phyloP scores from a whole-genome alignment of 2,329 filamentous ascomycete genomes.

The Colletotrichum horii region DNA sequence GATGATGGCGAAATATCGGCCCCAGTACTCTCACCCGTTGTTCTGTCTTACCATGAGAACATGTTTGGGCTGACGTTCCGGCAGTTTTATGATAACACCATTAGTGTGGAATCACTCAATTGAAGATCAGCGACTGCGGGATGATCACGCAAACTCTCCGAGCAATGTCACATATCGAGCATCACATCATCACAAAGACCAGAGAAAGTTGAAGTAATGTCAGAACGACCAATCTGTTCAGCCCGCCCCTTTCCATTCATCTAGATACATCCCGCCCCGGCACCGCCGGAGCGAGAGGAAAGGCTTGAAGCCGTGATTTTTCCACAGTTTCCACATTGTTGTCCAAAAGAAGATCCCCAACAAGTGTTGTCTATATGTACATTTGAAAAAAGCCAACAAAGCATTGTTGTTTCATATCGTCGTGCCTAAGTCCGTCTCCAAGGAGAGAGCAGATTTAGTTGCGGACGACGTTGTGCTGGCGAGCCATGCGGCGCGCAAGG shows the following conservation, averaged over 20 bases:
- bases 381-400: conserved; percentile 12
- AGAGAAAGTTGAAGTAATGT: not conserved
- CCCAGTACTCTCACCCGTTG: not conserved
- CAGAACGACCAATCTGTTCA: not conserved
- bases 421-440: not conserved
- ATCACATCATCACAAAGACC: not conserved
- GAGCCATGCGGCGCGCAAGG: conserved; percentile 18
- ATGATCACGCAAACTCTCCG: not conserved
- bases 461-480: conserved; percentile 18
- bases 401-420: not conserved
- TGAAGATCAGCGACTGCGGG: not conserved
- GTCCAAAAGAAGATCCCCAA: not conserved
- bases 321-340: not conserved
- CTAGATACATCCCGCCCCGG: not conserved
- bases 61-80: not conserved
- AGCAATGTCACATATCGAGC: not conserved
- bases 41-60: not conserved
- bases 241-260: conserved; percentile 16
- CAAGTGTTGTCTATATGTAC: conserved; percentile 14
- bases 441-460: not conserved
- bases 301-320: not conserved
- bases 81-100: not conserved
- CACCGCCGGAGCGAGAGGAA: conserved; percentile 2
- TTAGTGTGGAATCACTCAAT: accelerated
- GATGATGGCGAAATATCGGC: not conserved